A percentile compares a stretch with the other conserved stretches of the same genome.
Evolutionary conservation across 139 green algal species (phyloP).

Genomic region (Chlorella sorokiniana): DNA sequence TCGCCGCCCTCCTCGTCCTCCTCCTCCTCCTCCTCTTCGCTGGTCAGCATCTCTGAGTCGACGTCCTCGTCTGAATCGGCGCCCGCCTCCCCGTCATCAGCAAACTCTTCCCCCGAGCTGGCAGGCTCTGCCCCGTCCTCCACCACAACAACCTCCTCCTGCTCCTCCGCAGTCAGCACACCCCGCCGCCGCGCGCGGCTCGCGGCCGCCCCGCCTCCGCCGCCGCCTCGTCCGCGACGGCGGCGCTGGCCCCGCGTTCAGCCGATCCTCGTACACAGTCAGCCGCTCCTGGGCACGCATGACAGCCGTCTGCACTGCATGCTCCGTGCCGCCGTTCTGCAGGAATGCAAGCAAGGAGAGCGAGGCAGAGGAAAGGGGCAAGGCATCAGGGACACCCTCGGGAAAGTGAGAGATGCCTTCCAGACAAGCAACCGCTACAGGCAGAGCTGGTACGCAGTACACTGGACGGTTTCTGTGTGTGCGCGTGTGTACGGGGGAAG

Average conservation of each 20-base stretch:
- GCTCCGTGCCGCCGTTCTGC: constrained; percentile 12
- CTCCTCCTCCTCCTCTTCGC: constrained; percentile 11
- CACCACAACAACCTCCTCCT: not conserved
- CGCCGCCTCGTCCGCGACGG: not conserved
- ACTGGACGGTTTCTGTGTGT: too few relatives aligned
- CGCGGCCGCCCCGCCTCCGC: not conserved
- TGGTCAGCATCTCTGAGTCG: not conserved
- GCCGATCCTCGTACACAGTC: constrained; percentile 25
- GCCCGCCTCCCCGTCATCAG: not conserved
- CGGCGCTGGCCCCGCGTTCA: constrained; percentile 25
- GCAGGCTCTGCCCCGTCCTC: constrained; percentile 3
- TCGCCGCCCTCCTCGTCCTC: constrained; percentile 10
- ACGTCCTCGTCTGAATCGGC: constrained; percentile 27
- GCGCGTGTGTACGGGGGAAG: too few relatives aligned
- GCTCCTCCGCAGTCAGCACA: not conserved
- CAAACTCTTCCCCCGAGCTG: constrained; percentile 23
- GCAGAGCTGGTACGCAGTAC: not conserved
- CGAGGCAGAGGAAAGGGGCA: too few relatives aligned
- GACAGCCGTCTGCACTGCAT: constrained; percentile 34
- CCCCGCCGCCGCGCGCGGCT: not conserved
- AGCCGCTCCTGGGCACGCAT: constrained; percentile 38
- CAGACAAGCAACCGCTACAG: not conserved
- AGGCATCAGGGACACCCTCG: too few relatives aligned
- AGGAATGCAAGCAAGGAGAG: not conserved
- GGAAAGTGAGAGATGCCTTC: not conserved